These are phyloP conservation scores for Adiantum capillusveneris DNA, from an alignment of 75 land plant species.

Conservation along the genomic window DNA sequence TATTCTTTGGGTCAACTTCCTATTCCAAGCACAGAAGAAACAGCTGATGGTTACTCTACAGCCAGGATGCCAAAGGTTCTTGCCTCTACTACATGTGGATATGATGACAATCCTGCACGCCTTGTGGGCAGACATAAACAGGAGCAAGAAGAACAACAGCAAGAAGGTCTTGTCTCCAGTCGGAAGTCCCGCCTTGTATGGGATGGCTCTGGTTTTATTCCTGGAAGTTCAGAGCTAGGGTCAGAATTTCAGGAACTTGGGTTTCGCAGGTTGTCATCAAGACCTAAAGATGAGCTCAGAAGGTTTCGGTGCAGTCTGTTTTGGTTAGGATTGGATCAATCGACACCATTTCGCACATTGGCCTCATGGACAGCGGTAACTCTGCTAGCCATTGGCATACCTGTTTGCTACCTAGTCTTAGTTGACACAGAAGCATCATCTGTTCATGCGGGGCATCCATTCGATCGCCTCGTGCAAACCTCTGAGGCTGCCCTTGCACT, in stretches of 20 bases:
- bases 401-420: constrained; percentile 39
- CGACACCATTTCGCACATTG: constrained; percentile 18
- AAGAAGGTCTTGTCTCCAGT: too few species aligned
- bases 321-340: constrained; percentile 73
- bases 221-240: background rate
- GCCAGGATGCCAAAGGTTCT: too few species aligned
- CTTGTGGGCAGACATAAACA: too few species aligned
- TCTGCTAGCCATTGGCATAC: constrained; percentile 42
- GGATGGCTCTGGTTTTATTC: background rate
- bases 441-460: constrained; percentile 39
- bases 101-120: too few species aligned
- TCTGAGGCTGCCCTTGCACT: constrained; percentile 45
- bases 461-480: constrained; percentile 44
- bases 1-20: too few species aligned
- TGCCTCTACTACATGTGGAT: too few species aligned
- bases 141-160: too few species aligned
- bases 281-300: constrained; percentile 58
- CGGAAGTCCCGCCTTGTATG: background rate
- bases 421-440: constrained; percentile 47
- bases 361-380: constrained; percentile 67
- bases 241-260: background rate
- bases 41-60: too few species aligned
- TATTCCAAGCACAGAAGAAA: too few species aligned
- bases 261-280: constrained; percentile 22
- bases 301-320: constrained; percentile 44